Conservation (phyloP, 169 alveolate genomes). For the Babesia microti region DNA sequence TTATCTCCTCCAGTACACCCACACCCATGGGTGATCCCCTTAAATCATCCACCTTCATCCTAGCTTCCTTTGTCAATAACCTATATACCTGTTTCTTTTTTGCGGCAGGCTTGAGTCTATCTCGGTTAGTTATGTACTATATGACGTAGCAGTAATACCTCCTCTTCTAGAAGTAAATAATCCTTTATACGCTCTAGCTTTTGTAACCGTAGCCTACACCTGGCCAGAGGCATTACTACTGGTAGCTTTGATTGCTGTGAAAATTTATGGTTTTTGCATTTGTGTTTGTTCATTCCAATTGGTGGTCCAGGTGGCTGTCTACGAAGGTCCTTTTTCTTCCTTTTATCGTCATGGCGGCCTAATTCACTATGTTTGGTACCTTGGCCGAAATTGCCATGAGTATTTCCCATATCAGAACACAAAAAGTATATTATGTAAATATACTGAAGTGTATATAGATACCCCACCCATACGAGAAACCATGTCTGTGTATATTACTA, state of each 20-base stretch:
- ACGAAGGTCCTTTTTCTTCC: no score
- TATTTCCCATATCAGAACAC: no score
- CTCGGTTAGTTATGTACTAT: slow-evolving; percentile 75
- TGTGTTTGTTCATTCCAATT: slow-evolving; percentile 66
- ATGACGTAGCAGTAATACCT: slow-evolving; percentile 71
- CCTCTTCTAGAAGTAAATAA: slow-evolving; percentile 89
- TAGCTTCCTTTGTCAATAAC: slow-evolving; percentile 65
- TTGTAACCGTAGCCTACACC: slow-evolving; percentile 82
- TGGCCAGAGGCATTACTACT: slow-evolving; percentile 82
- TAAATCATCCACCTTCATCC: slow-evolving; percentile 83
- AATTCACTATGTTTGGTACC: no score
- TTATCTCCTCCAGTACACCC: slow-evolving; percentile 95
- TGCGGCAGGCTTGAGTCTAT: slow-evolving; percentile 56
- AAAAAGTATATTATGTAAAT: no score
- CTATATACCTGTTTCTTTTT: slow-evolving; percentile 54
- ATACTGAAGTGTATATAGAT: no score
- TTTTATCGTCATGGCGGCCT: no score
- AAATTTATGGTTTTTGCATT: slow-evolving; percentile 67
- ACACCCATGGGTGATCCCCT: slow-evolving; percentile 96
- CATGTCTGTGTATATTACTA: no score
- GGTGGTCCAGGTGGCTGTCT: no score
- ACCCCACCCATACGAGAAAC: no score
- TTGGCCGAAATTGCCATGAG: no score
- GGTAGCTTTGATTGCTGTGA: slow-evolving; percentile 82
- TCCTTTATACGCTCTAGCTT: slow-evolving; percentile 88